These are phyloP conservation scores for Coemansia sp. DNA, from an alignment of 192 early-diverging fungal species.

Conservation along the genomic window DNA sequence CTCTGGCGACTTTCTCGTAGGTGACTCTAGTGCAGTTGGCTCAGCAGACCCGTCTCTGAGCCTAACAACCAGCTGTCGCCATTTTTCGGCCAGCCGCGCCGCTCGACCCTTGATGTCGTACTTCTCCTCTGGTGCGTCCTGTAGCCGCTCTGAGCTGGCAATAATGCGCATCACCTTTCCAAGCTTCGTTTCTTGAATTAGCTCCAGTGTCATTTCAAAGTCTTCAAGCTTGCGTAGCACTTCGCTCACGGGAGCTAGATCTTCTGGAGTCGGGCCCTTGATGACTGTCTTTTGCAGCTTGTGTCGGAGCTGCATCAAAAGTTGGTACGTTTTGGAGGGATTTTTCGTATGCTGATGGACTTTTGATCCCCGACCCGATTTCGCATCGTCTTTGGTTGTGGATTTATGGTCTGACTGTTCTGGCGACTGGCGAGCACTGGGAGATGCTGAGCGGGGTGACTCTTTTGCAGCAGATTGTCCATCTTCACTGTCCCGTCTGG, in stretches of 20 bases:
- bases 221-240: conserved; percentile 51
- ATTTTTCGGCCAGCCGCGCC: conserved; percentile 43
- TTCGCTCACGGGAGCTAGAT: conserved; percentile 39
- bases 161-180: conserved; percentile 56
- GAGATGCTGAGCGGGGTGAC: conserved; percentile 40
- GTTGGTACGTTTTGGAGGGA: conserved; percentile 36
- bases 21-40: conserved; percentile 32
- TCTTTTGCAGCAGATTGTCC: conserved; percentile 32
- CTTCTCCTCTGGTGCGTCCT: conserved; percentile 34
- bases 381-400: conserved; percentile 26
- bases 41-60: conserved; percentile 38
- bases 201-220: conserved; percentile 49
- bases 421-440: conserved; percentile 25
- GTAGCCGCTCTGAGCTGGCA: conserved; percentile 32
- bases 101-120: conserved; percentile 54
- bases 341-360: conserved; percentile 30
- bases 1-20: conserved; percentile 19
- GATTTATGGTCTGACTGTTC: conserved; percentile 9
- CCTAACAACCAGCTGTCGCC: conserved; percentile 42
- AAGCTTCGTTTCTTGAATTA: conserved; percentile 55
- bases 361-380: conserved; percentile 25
- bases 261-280: conserved; percentile 39
- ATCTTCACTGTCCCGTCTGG: conserved; percentile 31
- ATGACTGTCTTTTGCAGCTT: conserved; percentile 53
- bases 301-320: conserved; percentile 53